These are phyloP conservation scores for Saposhnikovia divaricata DNA, from an alignment of 129 eudicot genomes.

Conservation along the genomic window DNA sequence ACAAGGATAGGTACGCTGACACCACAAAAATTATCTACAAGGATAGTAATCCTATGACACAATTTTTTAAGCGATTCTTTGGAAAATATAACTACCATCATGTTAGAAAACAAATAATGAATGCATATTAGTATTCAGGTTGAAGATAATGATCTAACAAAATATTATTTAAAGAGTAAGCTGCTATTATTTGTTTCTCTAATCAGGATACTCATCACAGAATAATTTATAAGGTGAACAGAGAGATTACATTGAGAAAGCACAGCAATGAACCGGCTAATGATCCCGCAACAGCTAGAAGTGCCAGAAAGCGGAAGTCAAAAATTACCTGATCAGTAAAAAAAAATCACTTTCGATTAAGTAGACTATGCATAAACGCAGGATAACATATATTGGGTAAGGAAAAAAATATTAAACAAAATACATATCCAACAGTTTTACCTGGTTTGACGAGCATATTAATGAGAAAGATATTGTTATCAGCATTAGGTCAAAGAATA, in stretches of 20 bases:
- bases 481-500: background rate
- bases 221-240: background rate
- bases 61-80: background rate
- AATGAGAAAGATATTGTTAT: background rate
- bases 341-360: background rate
- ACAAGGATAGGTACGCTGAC: background rate
- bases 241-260: constrained; percentile 65
- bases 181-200: background rate
- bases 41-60: background rate
- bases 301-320: constrained; percentile 90
- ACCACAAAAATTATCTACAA: background rate
- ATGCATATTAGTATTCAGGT: background rate
- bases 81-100: background rate
- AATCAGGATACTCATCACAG: background rate
- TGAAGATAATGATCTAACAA: background rate
- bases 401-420: background rate
- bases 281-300: constrained; percentile 84
- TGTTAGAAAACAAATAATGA: background rate
- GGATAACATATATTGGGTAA: background rate
- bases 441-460: background rate
- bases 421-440: background rate
- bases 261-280: constrained; percentile 90
- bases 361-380: background rate
- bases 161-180: background rate
- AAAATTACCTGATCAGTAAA: constrained; percentile 51